Percentiles rank a stretch among this genome's conserved stretches.
These are phyloP conservation scores for Chamaecrista fasciculata DNA, from an alignment of 306 rosid genomes.

Conservation along the genomic window DNA sequence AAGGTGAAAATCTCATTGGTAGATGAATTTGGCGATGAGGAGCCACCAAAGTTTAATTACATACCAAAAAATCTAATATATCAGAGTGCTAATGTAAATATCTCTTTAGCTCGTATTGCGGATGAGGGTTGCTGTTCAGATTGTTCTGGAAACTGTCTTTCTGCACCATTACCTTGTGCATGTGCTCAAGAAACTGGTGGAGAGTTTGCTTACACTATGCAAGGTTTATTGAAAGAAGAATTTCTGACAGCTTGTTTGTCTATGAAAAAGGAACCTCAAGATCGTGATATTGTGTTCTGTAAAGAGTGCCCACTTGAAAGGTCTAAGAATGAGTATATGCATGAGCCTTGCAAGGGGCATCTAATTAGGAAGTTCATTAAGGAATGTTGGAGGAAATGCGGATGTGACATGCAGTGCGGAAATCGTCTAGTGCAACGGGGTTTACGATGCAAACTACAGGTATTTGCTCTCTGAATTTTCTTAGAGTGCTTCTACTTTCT, in stretches of 20 bases:
- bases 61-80: conserved; percentile 62
- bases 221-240: conserved; percentile 68
- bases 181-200: conserved; percentile 96
- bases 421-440: conserved; percentile 90
- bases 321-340: conserved; percentile 43
- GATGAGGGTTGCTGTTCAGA: conserved; percentile 76
- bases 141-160: conserved; percentile 76
- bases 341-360: conserved; percentile 83
- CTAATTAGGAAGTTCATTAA: conserved; percentile 69
- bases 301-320: conserved; percentile 75
- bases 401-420: conserved; percentile 85
- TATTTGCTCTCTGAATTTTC: conserved; percentile 36
- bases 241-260: conserved; percentile 52
- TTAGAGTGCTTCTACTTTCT: neutral
- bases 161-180: conserved; percentile 69
- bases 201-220: conserved; percentile 73
- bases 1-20: conserved; percentile 61
- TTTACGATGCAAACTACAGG: conserved; percentile 78
- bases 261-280: conserved; percentile 48
- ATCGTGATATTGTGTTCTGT: conserved; percentile 53
- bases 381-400: conserved; percentile 98
- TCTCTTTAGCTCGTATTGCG: conserved; percentile 80
- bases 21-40: conserved; percentile 52
- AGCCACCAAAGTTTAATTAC: conserved; percentile 72
- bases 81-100: conserved; percentile 67